Percentiles rank a stretch among this genome's conserved stretches.
Conservation (phyloP, 805 yeast genomes). For the Wickerhamiella bombiphila region DNA sequence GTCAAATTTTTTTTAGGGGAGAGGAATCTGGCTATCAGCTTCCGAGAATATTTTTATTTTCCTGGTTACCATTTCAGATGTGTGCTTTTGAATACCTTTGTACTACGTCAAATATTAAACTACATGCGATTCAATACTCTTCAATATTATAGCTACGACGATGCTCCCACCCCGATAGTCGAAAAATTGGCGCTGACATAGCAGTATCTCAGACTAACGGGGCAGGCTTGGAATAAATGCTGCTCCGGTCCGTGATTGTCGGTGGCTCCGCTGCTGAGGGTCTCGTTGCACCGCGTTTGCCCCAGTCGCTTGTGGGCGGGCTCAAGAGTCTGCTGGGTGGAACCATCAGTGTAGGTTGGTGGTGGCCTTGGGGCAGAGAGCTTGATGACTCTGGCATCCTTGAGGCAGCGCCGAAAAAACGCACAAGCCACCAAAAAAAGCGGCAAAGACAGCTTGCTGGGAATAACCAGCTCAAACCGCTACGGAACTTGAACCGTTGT, state of each 20-base stretch:
- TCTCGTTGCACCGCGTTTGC: not conserved
- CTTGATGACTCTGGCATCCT: conserved; percentile 25
- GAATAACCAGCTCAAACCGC: conserved; percentile 60
- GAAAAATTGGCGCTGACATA: not conserved
- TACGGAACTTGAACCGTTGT: conserved; percentile 70
- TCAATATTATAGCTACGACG: too few species aligned
- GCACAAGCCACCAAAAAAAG: conserved; percentile 72
- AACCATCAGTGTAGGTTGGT: conserved; percentile 1
- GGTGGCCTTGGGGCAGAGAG: conserved; percentile 1
- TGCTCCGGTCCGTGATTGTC: conserved; percentile 1
- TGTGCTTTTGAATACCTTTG: too few species aligned
- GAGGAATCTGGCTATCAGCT: not conserved
- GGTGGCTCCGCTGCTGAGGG: conserved; percentile 1
- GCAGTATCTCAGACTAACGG: not conserved
- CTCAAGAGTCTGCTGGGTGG: too few species aligned
- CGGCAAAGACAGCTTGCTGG: conserved; percentile 74
- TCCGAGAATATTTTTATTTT: not conserved
- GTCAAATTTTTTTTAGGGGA: conserved; percentile 1
- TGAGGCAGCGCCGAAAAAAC: conserved; percentile 85
- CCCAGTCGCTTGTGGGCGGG: too few species aligned
- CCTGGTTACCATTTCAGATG: too few species aligned
- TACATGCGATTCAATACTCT: too few species aligned
- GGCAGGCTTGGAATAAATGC: too few species aligned
- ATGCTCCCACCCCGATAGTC: too few species aligned
- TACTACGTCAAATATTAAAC: too few species aligned